Evolutionary conservation across 2,329 filamentous ascomycete genomes (phyloP).

Genomic region (Rhexocercosporidium sp.): DNA sequence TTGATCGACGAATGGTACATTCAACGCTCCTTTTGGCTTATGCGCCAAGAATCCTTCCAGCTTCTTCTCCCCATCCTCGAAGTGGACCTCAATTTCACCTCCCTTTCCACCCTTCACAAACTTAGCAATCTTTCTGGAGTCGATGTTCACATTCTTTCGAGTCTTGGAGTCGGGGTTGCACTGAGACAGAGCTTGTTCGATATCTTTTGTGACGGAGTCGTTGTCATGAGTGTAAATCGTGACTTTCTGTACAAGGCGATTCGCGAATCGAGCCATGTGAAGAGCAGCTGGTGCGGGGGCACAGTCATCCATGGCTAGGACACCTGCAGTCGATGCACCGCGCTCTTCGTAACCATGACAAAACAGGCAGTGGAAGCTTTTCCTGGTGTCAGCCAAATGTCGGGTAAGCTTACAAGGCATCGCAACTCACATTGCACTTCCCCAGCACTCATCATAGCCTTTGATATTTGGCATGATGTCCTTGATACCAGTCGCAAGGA

Average conservation of each 20-base stretch:
- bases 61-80: constrained; percentile 48
- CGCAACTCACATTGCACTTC: constrained; percentile 11
- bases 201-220: constrained; percentile 37
- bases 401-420: neutral
- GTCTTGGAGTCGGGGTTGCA: constrained; percentile 33
- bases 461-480: constrained; percentile 57
- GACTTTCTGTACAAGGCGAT: constrained; percentile 49
- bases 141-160: constrained; percentile 36
- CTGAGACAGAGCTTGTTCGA: constrained; percentile 2
- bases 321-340: constrained; percentile 50
- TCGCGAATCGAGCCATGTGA: constrained; percentile 51
- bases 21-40: constrained; percentile 45
- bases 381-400: neutral
- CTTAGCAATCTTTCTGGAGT: constrained; percentile 41
- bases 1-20: constrained; percentile 48
- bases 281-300: constrained; percentile 42
- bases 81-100: constrained; percentile 44
- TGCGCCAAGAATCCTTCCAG: constrained; percentile 49
- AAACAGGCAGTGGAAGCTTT: constrained; percentile 63
- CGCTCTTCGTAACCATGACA: constrained; percentile 65
- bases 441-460: constrained; percentile 58
- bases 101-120: constrained; percentile 40
- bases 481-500: constrained; percentile 58
- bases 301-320: constrained; percentile 50
- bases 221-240: constrained; percentile 59